These are phyloP conservation scores for Aristolochia californica DNA, from an alignment of 164 flowering plant species.

Conservation along the genomic window DNA sequence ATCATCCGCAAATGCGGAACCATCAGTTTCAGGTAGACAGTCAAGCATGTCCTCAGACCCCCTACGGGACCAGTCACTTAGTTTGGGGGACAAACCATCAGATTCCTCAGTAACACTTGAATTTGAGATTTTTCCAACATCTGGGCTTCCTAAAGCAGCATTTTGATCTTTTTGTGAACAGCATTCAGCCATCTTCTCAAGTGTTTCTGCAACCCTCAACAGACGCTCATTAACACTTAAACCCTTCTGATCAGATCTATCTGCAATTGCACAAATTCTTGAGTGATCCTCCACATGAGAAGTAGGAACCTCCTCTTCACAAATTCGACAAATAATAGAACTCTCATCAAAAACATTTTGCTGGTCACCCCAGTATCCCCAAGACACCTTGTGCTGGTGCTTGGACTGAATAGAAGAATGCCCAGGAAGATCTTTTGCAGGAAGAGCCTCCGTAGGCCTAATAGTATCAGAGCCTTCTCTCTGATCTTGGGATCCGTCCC, in stretches of 20 bases:
- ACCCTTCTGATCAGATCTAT: conserved; percentile 95
- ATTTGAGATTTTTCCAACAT: conserved; percentile 75
- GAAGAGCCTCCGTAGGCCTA: conserved; percentile 42
- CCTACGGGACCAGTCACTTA: conserved; percentile 90
- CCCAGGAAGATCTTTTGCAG: conserved; percentile 47
- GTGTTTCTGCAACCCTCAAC: conserved; percentile 66
- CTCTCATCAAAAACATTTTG: conserved; percentile 51
- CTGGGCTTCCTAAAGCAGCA: conserved; percentile 60
- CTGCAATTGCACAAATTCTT: conserved; percentile 90
- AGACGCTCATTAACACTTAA: conserved; percentile 87
- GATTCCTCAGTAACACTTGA: conserved; percentile 92
- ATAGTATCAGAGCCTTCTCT: conserved; percentile 28
- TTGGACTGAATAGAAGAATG: conserved; percentile 37
- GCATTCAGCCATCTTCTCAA: conserved; percentile 84
- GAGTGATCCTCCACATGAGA: conserved; percentile 91
- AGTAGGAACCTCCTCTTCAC: conserved; percentile 96
- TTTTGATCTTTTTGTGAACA: conserved; percentile 59
- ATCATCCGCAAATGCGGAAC: conserved; percentile 61
- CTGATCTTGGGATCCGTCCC: conserved; percentile 14
- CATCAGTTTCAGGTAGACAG: conserved; percentile 72
- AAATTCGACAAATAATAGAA: conserved; percentile 86
- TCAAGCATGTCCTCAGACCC: conserved; percentile 99
- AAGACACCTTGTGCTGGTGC: conserved; percentile 79
- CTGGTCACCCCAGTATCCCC: conserved; percentile 96
- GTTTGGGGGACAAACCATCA: conserved; percentile 72